phyloP scores from a whole-genome alignment of 257 asterid species.

The Misopates orontium region DNA sequence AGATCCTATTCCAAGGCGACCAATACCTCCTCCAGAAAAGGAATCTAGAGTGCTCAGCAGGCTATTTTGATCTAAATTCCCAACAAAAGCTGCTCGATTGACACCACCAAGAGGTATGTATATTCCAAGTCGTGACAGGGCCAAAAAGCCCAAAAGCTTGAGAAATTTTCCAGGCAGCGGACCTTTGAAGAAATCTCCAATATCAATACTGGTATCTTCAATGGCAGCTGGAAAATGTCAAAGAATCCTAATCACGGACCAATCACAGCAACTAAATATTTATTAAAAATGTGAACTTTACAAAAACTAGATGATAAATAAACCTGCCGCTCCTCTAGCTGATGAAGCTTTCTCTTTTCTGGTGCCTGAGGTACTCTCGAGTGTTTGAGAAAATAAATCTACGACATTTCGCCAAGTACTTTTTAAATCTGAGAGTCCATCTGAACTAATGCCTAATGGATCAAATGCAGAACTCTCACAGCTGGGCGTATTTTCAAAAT shows the following conservation, averaged over 20 bases:
- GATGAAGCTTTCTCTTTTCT: constrained; percentile 72
- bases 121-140: constrained; percentile 88
- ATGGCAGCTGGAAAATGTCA: constrained; percentile 85
- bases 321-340: constrained; percentile 89
- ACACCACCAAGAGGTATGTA: constrained; percentile 98
- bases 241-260: constrained; percentile 59
- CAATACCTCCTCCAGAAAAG: constrained; percentile 98
- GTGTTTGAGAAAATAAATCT: constrained; percentile 49
- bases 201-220: constrained; percentile 92
- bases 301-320: constrained; percentile 22
- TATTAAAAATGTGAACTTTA: constrained; percentile 3
- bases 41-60: constrained; percentile 90
- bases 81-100: constrained; percentile 85
- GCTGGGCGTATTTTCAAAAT: constrained; percentile 37
- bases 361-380: constrained; percentile 67
- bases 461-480: constrained; percentile 58
- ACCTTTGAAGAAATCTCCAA: constrained; percentile 98
- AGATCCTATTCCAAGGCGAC: constrained; percentile 95
- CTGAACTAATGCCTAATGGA: constrained; percentile 72
- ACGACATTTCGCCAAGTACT: constrained; percentile 51
- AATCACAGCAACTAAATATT: constrained; percentile 40
- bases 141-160: constrained; percentile 85
- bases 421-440: constrained; percentile 43
- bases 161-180: constrained; percentile 96
- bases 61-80: constrained; percentile 89